These are phyloP conservation scores for Beta lomatogona DNA, from an alignment of 179 eudicot genomes.

Conservation along the genomic window DNA sequence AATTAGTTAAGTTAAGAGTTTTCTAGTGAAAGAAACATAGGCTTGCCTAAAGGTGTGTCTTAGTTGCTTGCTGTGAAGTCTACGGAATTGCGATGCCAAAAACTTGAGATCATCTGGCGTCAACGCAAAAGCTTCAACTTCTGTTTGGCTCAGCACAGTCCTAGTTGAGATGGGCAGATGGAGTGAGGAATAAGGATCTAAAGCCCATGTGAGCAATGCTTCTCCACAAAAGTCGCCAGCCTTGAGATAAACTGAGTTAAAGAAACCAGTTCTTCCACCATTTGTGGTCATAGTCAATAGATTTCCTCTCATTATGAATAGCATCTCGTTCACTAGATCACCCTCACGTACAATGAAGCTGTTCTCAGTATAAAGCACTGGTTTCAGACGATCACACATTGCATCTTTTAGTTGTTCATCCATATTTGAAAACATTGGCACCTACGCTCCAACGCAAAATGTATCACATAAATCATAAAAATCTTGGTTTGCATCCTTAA, in stretches of 20 bases:
- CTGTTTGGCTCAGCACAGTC: constrained; percentile 57
- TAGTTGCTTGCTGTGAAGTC: constrained; percentile 69
- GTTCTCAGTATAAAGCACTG: constrained; percentile 58
- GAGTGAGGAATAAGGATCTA: constrained; percentile 60
- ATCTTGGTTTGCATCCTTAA: not conserved
- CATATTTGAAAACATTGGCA: constrained; percentile 69
- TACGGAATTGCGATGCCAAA: constrained; percentile 64
- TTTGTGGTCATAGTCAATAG: constrained; percentile 69
- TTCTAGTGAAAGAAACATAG: not conserved
- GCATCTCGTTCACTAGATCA: constrained; percentile 76
- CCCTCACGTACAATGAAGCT: constrained; percentile 67
- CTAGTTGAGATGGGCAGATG: constrained; percentile 72
- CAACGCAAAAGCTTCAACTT: constrained; percentile 72
- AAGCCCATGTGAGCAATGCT: constrained; percentile 80
- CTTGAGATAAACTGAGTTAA: constrained; percentile 53
- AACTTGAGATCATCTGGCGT: constrained; percentile 64
- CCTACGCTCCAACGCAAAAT: constrained; percentile 34
- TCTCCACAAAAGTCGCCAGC: constrained; percentile 76
- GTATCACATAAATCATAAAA: not conserved
- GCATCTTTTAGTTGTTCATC: constrained; percentile 72
- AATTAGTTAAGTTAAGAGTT: too few species aligned
- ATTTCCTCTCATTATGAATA: constrained; percentile 67
- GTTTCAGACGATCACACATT: constrained; percentile 68
- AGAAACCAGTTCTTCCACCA: constrained; percentile 77
- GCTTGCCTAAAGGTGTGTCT: constrained; percentile 62